Evolutionary conservation across 2,329 filamentous ascomycete species (phyloP).

Genomic region (Cladosporium sp.): DNA sequence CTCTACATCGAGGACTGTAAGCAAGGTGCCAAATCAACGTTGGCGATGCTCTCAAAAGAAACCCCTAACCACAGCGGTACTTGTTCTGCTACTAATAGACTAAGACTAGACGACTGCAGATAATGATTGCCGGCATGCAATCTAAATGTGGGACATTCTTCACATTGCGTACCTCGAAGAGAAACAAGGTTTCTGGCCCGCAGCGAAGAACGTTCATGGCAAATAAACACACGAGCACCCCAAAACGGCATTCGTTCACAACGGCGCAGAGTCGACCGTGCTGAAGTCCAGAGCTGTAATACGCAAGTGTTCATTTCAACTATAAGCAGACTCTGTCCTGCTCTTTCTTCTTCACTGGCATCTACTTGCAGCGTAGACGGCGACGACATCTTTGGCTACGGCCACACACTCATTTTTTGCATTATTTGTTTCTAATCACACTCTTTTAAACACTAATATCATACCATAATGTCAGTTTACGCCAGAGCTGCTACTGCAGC

Average conservation of each 20-base stretch:
- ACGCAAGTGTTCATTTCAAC: background rate
- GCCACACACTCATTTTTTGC: slow-evolving; percentile 11
- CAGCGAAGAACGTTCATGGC: slow-evolving; percentile 1
- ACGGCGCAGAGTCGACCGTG: slow-evolving; percentile 6
- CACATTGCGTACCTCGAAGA: background rate
- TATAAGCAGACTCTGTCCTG: slow-evolving; percentile 1
- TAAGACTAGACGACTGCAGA: no score
- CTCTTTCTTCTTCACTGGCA: slow-evolving; percentile 1
- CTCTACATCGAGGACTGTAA: no score
- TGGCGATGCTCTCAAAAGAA: no score
- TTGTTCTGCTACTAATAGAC: no score
- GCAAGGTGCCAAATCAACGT: no score
- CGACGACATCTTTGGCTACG: slow-evolving; percentile 6
- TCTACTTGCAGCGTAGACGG: slow-evolving; percentile 5
- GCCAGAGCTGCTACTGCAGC: slow-evolving; percentile 13
- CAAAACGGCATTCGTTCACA: slow-evolving; percentile 8
- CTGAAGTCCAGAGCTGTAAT: background rate
- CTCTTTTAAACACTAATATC: slow-evolving; percentile 2
- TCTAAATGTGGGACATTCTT: background rate
- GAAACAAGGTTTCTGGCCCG: slow-evolving; percentile 1
- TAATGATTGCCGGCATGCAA: background rate
- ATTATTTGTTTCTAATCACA: slow-evolving; percentile 4
- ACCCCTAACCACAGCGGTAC: no score
- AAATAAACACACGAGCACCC: background rate
- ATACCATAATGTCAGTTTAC: slow-evolving; percentile 11